These are phyloP conservation scores for Achaetomiella virescens DNA, from an alignment of 495 filamentous ascomycete species.

Conservation along the genomic window DNA sequence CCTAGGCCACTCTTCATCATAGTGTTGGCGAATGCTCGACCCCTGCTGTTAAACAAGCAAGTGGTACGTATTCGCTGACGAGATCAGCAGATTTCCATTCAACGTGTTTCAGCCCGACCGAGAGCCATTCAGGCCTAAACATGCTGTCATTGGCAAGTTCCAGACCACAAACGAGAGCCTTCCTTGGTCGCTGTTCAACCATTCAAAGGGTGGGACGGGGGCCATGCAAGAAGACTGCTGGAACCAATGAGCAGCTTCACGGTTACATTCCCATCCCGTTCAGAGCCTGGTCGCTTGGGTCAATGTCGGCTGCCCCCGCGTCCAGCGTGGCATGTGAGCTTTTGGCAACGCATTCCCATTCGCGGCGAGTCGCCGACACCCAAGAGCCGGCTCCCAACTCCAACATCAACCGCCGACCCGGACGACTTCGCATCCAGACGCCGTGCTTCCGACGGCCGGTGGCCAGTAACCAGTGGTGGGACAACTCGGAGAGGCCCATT, in stretches of 20 bases:
- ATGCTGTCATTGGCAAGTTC: no score
- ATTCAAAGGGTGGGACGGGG: conserved; percentile 1
- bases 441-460: not conserved
- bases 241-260: not conserved
- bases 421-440: not conserved
- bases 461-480: not conserved
- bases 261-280: not conserved
- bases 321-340: conserved; percentile 6
- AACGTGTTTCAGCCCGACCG: no score
- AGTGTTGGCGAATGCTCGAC: no score
- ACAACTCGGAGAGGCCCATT: not conserved
- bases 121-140: no score
- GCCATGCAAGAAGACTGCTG: not conserved
- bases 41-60: no score
- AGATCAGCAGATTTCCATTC: no score
- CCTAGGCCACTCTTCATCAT: no score
- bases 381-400: not conserved
- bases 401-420: not conserved
- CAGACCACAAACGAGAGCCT: no score
- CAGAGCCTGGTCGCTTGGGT: not conserved
- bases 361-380: not conserved
- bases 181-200: no score
- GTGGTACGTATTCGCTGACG: no score
- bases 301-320: not conserved
- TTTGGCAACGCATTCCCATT: not conserved